phyloP scores from a whole-genome alignment of 139 green algal species.

The Micromonas pusilla region DNA sequence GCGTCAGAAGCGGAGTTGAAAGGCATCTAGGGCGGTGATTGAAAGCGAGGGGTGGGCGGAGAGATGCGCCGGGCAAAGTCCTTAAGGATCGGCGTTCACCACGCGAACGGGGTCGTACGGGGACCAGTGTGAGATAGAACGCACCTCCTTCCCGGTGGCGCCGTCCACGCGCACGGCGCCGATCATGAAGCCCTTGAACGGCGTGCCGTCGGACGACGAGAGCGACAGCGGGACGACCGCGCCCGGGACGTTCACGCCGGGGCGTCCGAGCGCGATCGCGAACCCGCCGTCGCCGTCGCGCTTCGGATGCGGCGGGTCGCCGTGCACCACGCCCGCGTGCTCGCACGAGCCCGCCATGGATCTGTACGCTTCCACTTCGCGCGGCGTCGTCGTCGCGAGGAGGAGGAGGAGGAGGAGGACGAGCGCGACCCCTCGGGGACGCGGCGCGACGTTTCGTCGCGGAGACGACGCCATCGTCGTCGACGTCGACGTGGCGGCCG shows the following conservation, averaged over 20 bases:
- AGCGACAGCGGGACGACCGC: neutral
- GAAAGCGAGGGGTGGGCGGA: no score
- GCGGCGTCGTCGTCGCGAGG: neutral
- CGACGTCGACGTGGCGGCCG: no score
- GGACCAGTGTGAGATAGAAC: no score
- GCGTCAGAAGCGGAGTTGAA: no score
- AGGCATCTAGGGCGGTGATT: no score
- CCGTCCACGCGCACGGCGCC: neutral
- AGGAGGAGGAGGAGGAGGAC: neutral
- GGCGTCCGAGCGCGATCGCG: neutral
- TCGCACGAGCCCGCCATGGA: neutral
- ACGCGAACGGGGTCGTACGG: no score
- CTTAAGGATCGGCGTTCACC: no score
- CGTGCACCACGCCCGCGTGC: slow-evolving; percentile 2
- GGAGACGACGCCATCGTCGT: no score
- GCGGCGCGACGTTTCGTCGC: no score
- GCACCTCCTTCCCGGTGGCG: no score
- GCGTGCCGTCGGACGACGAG: neutral
- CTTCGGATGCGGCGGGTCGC: neutral
- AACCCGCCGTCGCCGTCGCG: neutral
- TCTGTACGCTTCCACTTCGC: neutral
- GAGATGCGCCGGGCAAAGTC: no score
- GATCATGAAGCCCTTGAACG: neutral
- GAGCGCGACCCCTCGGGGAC: neutral
- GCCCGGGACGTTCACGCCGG: neutral